Base-by-base conservation (phyloP, 768 basidiomycete species). In the Phanerochaete sordida region DNA sequence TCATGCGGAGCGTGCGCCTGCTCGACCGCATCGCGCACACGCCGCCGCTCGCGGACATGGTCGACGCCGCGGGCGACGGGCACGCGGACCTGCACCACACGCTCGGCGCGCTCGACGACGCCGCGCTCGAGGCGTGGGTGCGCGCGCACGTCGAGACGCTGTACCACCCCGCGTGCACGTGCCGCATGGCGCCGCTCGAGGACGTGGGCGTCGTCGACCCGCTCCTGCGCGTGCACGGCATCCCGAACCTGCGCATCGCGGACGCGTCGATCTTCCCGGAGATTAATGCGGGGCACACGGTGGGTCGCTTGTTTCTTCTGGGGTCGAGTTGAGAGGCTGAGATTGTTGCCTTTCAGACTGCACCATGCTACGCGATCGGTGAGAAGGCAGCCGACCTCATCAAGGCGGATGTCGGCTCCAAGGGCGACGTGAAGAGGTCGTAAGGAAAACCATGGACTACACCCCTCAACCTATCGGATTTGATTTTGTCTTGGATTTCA, bases 251-350 rank as follows among this genome's bases (percentile, higher is more conserved):
- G 49, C 60, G 82, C 19, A 73, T 84, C 15, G 80, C 71, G 19
- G 82, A 83, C 62, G 80, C 79, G 46, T 77, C 75, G 12, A 64
- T 81, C 26, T 76, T 76, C 58, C 79, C 82, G 45, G 74, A 68
- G 35, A 68, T 81, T 55, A 65, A 76, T 0, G 71, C 77, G 1
- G 78, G 79, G 23, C 81, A 82, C 57, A 79, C 80, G 65, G 79
- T 79, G 49, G 59, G 76, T 72, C 26, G 15, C 23, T 8, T 57
- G 8, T n/a, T 1, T 35, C 39, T 9, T 43, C 8, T 26, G 1
- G 23, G 27, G 44, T 35, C 46, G 13, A 8, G 5, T 11, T 13
- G 44, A 46, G 33, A n/a, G 54, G 9, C 8, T 55, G 31, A 7
- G 4, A n/a, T 30, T 28, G 28, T 43, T 44, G 19, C 35, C 26